Percentiles rank a stretch among this genome's conserved stretches.
Conservation (phyloP, 2,329 filamentous ascomycete genomes). For the Dactylonectria estremocensis region DNA sequence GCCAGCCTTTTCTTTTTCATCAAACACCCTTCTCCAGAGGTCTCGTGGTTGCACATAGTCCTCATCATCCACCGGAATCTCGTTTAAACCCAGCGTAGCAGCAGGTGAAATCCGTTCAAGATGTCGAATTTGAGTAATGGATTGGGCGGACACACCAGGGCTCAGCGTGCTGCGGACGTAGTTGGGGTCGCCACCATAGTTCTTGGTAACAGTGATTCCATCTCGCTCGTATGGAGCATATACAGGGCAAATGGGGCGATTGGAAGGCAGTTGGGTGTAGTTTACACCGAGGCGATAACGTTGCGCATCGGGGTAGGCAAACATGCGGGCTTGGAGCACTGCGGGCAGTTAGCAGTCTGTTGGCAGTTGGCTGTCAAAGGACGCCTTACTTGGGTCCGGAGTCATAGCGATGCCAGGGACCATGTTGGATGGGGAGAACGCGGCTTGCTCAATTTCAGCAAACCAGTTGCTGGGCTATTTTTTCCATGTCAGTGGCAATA, state of each 20-base stretch:
- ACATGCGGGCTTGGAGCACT: no score
- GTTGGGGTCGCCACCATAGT: slow-evolving; percentile 10
- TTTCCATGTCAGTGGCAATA: background rate
- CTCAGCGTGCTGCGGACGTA: slow-evolving; percentile 12
- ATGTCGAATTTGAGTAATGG: slow-evolving; percentile 8
- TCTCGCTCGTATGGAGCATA: no score
- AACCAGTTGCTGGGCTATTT: slow-evolving; percentile 58
- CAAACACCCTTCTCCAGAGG: slow-evolving; percentile 16
- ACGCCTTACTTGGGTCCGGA: slow-evolving; percentile 54
- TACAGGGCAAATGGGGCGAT: no score
- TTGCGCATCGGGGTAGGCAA: no score
- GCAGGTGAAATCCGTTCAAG: slow-evolving; percentile 4
- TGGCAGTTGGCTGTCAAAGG: no score
- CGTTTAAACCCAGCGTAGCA: slow-evolving; percentile 11
- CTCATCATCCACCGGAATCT: slow-evolving; percentile 8
- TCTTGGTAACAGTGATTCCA: slow-evolving; percentile 2
- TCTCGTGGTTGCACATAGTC: background rate
- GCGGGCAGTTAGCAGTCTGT: no score
- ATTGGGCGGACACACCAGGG: background rate
- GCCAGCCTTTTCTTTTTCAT: background rate
- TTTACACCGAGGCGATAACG: background rate
- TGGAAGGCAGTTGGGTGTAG: background rate
- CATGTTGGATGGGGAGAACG: slow-evolving; percentile 66
- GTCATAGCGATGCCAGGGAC: slow-evolving; percentile 66
- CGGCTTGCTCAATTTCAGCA: slow-evolving; percentile 65